phyloP scores from a whole-genome alignment of 306 rosid genomes.

The Albizia julibrissin region DNA sequence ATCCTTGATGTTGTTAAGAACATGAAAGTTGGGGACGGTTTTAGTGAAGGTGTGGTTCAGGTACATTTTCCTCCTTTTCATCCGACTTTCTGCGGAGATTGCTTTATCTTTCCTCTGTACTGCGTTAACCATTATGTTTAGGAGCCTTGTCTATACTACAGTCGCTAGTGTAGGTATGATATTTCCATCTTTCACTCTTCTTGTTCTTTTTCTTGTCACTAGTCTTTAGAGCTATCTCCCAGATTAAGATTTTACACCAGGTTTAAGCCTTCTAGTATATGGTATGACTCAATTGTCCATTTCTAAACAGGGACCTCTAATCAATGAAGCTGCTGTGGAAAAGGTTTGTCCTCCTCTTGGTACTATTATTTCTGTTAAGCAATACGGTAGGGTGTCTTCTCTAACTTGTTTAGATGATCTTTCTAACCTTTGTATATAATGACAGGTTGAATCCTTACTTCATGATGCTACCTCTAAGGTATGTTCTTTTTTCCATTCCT shows the following conservation, averaged over 20 bases:
- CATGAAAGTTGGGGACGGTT: constrained; percentile 95
- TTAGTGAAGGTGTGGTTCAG: constrained; percentile 85
- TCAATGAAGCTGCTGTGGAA: constrained; percentile 93
- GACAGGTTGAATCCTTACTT: constrained; percentile 81
- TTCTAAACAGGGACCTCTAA: constrained; percentile 86
- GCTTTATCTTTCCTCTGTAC: constrained; percentile 20
- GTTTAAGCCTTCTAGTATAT: constrained; percentile 10
- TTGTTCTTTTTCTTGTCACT: constrained; percentile 14
- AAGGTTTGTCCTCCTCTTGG: constrained; percentile 63
- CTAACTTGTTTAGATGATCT: constrained; percentile 6
- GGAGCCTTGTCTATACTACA: background rate
- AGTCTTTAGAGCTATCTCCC: constrained; percentile 10
- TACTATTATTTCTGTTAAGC: constrained; percentile 30
- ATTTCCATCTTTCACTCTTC: constrained; percentile 11
- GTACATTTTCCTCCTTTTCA: constrained; percentile 43
- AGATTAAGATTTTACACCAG: constrained; percentile 24
- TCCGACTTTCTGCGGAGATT: constrained; percentile 25
- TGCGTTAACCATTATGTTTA: background rate
- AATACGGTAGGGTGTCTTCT: background rate
- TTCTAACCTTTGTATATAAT: constrained; percentile 38
- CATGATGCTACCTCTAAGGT: constrained; percentile 91
- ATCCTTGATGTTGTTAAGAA: constrained; percentile 71
- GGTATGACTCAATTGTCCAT: constrained; percentile 36
- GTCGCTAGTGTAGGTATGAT: constrained; percentile 18
- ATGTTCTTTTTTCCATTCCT: constrained; percentile 42